Conservation (phyloP, 192 early-diverging fungal species). For the Umbelopsis vinacea region DNA sequence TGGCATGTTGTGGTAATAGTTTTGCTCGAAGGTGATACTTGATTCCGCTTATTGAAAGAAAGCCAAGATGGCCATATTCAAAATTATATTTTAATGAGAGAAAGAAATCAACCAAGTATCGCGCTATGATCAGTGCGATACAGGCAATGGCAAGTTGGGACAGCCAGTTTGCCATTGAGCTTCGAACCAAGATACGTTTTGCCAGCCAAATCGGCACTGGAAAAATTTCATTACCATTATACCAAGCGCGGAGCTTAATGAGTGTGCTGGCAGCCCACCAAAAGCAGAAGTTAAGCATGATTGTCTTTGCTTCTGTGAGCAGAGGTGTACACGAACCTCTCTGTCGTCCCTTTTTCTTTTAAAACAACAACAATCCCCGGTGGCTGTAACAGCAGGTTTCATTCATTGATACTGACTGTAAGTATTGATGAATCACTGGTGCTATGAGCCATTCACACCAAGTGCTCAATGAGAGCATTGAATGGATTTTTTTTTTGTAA, state of each 20-base stretch:
- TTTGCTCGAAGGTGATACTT: conserved; percentile 26
- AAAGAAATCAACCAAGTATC: conserved; percentile 15
- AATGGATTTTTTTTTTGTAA: too few relatives aligned
- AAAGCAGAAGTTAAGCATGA: background rate
- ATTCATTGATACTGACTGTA: too few relatives aligned
- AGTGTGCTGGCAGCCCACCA: background rate
- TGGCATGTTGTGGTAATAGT: background rate
- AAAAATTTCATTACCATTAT: background rate
- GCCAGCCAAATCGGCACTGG: background rate
- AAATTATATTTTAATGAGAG: conserved; percentile 35
- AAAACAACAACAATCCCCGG: background rate
- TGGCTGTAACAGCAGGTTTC: too few relatives aligned
- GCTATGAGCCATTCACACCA: too few relatives aligned
- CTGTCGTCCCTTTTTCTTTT: background rate
- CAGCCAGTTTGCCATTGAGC: conserved; percentile 19
- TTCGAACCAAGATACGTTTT: too few relatives aligned
- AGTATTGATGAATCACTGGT: too few relatives aligned
- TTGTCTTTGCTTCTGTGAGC: background rate
- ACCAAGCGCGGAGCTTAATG: background rate
- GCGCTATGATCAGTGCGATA: conserved; percentile 22
- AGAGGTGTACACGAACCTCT: background rate
- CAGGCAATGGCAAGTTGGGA: conserved; percentile 21
- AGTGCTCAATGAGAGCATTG: too few relatives aligned
- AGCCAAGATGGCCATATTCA: conserved; percentile 34
- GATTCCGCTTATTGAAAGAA: conserved; percentile 36